Evolutionary conservation across 805 yeast species (phyloP).

Genomic region (Metschnikowia peoriensis): DNA sequence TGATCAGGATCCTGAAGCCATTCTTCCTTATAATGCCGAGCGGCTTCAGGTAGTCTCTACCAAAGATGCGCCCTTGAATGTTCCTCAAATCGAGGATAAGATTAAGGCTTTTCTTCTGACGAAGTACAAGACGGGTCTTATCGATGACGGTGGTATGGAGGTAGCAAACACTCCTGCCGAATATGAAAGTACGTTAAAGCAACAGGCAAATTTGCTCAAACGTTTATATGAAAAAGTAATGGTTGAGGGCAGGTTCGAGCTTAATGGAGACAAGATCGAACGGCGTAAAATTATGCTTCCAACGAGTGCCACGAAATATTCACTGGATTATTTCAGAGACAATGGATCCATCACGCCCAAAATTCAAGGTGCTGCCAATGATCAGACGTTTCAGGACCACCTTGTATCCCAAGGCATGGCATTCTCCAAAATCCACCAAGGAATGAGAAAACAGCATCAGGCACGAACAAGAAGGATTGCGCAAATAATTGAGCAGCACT

Average conservation of each 20-base stretch:
- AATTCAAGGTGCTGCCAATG: slow-evolving; percentile 41
- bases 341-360: slow-evolving; percentile 41
- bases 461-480: slow-evolving; percentile 55
- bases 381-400: slow-evolving; percentile 66
- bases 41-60: slow-evolving; percentile 10
- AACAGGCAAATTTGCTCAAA: slow-evolving; percentile 50
- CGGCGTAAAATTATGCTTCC: slow-evolving; percentile 46
- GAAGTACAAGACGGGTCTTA: slow-evolving; percentile 34
- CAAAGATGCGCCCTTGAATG: slow-evolving; percentile 27
- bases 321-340: slow-evolving; percentile 46
- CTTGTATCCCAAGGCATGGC: slow-evolving; percentile 72
- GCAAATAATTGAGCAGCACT: slow-evolving; percentile 80
- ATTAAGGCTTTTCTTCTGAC: slow-evolving; percentile 26
- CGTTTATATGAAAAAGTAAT: slow-evolving; percentile 43
- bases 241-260: slow-evolving; percentile 37
- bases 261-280: slow-evolving; percentile 49
- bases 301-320: slow-evolving; percentile 38
- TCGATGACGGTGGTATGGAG: slow-evolving; percentile 38
- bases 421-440: slow-evolving; percentile 68
- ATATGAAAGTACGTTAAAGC: slow-evolving; percentile 52
- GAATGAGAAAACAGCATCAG: slow-evolving; percentile 59
- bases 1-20: slow-evolving; percentile 16
- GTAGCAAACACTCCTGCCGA: slow-evolving; percentile 47
- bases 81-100: slow-evolving; percentile 30
- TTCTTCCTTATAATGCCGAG: slow-evolving; percentile 22